These are phyloP conservation scores for Mariannaea sp. DNA, from an alignment of 2,329 filamentous ascomycete genomes.

Conservation along the genomic window DNA sequence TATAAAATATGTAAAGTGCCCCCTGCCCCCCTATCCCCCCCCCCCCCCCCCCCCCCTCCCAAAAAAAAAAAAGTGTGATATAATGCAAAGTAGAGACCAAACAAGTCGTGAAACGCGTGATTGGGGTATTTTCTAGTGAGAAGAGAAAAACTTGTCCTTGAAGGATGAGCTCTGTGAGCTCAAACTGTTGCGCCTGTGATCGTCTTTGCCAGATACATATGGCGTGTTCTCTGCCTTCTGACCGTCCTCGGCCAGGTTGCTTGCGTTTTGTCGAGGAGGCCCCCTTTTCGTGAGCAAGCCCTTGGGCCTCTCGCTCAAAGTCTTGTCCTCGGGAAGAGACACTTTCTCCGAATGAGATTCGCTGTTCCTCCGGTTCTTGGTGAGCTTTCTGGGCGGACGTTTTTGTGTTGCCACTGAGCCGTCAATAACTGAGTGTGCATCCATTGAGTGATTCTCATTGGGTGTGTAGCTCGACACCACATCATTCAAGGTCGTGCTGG, in stretches of 20 bases:
- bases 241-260: constrained; percentile 31
- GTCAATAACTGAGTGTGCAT: constrained; percentile 36
- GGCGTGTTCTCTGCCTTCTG: constrained; percentile 32
- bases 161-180: constrained; percentile 34
- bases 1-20: neutral
- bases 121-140: constrained; percentile 14
- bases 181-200: constrained; percentile 32
- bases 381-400: constrained; percentile 48
- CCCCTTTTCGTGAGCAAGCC: constrained; percentile 47
- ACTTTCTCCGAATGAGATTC: constrained; percentile 42
- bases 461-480: constrained; percentile 38
- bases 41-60: no score
- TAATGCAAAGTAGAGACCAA: neutral
- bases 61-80: constrained; percentile 4
- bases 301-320: constrained; percentile 32
- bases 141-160: constrained; percentile 35
- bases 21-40: no score
- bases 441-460: constrained; percentile 42
- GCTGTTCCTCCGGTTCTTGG: constrained; percentile 47
- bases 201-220: constrained; percentile 30
- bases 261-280: constrained; percentile 39
- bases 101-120: neutral
- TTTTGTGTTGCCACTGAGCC: constrained; percentile 38
- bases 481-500: constrained; percentile 28
- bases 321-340: constrained; percentile 21